Evolutionary conservation across 495 filamentous ascomycete species (phyloP).

Genomic region (Patellaria atrata): DNA sequence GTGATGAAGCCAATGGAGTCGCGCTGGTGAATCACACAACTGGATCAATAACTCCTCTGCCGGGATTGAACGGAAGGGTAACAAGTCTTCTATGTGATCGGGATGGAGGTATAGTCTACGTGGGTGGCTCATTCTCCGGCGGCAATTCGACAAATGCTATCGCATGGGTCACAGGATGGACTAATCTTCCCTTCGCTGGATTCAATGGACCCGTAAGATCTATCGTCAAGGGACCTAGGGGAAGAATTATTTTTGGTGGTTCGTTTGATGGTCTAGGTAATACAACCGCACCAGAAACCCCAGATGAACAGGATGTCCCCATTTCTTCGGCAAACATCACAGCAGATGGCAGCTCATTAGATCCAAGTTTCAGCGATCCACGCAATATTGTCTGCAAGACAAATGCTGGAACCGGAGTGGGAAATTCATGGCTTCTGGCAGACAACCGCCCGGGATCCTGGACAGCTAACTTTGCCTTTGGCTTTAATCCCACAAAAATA

Average conservation of each 20-base stretch:
- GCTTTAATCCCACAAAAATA: slow-evolving; percentile 70
- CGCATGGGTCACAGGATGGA: slow-evolving; percentile 70
- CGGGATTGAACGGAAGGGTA: slow-evolving; percentile 70
- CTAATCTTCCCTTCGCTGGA: slow-evolving; percentile 74
- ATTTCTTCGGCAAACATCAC: slow-evolving; percentile 61
- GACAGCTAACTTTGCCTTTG: slow-evolving; percentile 69
- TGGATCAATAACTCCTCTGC: slow-evolving; percentile 49
- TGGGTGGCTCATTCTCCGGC: slow-evolving; percentile 72
- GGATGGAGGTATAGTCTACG: slow-evolving; percentile 70
- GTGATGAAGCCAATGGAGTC: slow-evolving; percentile 55
- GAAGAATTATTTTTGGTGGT: slow-evolving; percentile 83
- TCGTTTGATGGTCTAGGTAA: slow-evolving; percentile 87
- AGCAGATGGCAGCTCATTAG: slow-evolving; percentile 42
- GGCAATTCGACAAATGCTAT: slow-evolving; percentile 78
- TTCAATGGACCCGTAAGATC: slow-evolving; percentile 89
- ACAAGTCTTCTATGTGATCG: slow-evolving; percentile 70
- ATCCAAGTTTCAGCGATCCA: slow-evolving; percentile 59
- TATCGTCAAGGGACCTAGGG: slow-evolving; percentile 63
- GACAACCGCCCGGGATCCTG: slow-evolving; percentile 73
- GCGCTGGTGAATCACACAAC: slow-evolving; percentile 65
- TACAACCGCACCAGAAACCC: slow-evolving; percentile 43
- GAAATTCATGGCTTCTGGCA: slow-evolving; percentile 69
- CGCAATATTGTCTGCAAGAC: slow-evolving; percentile 76
- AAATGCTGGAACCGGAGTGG: slow-evolving; percentile 41
- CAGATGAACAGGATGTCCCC: slow-evolving; percentile 65